Conservation (phyloP, 176 grass and related monocot genomes). For the Carex kokanica region DNA sequence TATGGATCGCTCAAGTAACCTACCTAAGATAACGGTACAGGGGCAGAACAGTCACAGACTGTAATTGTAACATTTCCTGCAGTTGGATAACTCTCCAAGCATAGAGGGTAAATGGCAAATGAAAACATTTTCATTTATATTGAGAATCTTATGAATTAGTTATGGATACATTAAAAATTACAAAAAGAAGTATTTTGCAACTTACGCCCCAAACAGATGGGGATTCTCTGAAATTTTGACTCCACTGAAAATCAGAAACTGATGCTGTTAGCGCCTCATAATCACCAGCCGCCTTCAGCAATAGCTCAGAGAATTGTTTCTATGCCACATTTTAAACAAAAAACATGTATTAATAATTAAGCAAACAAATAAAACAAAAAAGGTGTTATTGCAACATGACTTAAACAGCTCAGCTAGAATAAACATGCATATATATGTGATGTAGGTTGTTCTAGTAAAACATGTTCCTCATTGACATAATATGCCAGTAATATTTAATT, state of each 20-base stretch:
- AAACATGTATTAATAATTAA: slow-evolving; percentile 14
- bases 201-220: slow-evolving; percentile 95
- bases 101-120: background rate
- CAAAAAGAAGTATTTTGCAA: background rate
- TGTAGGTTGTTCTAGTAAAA: background rate
- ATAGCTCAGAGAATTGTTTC: slow-evolving; percentile 98
- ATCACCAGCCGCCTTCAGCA: slow-evolving; percentile 96
- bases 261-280: slow-evolving; percentile 85
- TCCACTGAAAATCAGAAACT: slow-evolving; percentile 94
- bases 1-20: background rate
- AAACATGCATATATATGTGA: background rate
- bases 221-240: slow-evolving; percentile 94
- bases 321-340: slow-evolving; percentile 35
- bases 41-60: background rate
- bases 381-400: background rate
- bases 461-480: background rate
- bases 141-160: background rate
- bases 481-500: background rate
- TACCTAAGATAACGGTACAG: background rate
- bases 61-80: background rate
- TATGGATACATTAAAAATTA: background rate
- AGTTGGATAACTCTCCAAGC: background rate
- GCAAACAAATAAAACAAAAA: slow-evolving; percentile 12
- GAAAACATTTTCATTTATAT: background rate
- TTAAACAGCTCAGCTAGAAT: background rate